Evolutionary conservation across 345 rosid species (phyloP).

Genomic region (Reutealis trisperma): DNA sequence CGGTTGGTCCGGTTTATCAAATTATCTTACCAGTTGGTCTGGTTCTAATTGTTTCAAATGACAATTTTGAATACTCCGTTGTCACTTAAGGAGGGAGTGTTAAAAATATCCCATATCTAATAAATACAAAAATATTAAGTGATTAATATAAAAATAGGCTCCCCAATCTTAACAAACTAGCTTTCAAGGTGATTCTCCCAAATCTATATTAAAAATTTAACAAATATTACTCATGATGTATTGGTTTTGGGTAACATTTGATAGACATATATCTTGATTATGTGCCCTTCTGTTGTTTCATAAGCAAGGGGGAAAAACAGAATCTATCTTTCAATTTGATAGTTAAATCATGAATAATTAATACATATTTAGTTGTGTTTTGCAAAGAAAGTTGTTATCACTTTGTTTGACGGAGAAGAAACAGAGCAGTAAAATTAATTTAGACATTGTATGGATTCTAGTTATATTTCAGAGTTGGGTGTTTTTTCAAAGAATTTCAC

Average conservation of each 20-base stretch:
- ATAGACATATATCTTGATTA: not conserved
- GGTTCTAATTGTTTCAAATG: too few relatives aligned
- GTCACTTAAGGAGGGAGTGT: too few relatives aligned
- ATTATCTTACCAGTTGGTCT: too few relatives aligned
- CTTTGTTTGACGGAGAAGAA: not conserved
- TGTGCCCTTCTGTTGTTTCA: not conserved
- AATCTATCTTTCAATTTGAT: not conserved
- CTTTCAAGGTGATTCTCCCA: too few relatives aligned
- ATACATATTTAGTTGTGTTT: not conserved
- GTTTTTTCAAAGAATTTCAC: not conserved
- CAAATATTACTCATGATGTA: not conserved
- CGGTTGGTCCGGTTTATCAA: too few relatives aligned
- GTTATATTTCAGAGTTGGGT: not conserved
- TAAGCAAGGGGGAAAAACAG: not conserved
- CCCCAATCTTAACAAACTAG: too few relatives aligned
- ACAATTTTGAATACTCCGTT: too few relatives aligned
- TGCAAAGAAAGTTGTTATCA: not conserved
- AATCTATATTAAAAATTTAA: too few relatives aligned
- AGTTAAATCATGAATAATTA: not conserved
- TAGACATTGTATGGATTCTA: not conserved
- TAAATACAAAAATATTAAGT: too few relatives aligned
- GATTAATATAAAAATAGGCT: too few relatives aligned
- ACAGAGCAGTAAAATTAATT: not conserved
- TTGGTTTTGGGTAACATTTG: not conserved
- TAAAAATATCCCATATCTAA: too few relatives aligned